Conservation (phyloP, 2,329 filamentous ascomycete species). For the Huntiella savannae region DNA sequence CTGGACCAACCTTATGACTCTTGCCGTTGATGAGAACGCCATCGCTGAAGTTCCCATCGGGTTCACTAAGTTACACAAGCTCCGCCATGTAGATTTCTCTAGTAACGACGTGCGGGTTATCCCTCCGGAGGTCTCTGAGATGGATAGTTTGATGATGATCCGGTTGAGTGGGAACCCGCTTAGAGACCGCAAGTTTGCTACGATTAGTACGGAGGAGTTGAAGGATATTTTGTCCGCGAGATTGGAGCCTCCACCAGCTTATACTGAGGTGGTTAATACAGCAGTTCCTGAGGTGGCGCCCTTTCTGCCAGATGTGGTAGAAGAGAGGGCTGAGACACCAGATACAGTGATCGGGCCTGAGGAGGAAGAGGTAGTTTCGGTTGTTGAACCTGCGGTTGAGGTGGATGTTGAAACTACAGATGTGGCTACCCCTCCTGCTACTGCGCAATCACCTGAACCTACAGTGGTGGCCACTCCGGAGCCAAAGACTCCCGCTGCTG, state of each 20-base stretch:
- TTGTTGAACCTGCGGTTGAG: background rate
- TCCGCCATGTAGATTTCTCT: slow-evolving; percentile 66
- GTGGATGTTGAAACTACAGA: background rate
- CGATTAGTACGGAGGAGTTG: slow-evolving; percentile 60
- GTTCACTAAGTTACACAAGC: slow-evolving; percentile 44
- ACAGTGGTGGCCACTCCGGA: background rate
- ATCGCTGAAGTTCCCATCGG: slow-evolving; percentile 59
- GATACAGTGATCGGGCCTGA: slow-evolving; percentile 10
- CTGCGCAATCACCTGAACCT: background rate
- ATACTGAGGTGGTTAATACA: slow-evolving; percentile 8
- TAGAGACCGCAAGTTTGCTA: slow-evolving; percentile 68
- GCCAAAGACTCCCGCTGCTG: background rate
- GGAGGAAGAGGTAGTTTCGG: slow-evolving; percentile 4
- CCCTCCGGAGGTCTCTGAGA: slow-evolving; percentile 57
- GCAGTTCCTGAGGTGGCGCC: background rate
- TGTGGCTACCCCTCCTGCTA: background rate
- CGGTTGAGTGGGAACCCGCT: slow-evolving; percentile 78
- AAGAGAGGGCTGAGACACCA: slow-evolving; percentile 7
- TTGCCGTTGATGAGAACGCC: slow-evolving; percentile 67
- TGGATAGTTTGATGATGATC: slow-evolving; percentile 59
- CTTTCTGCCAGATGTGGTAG: background rate
- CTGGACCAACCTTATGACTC: slow-evolving; percentile 53
- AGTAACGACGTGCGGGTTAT: slow-evolving; percentile 65
- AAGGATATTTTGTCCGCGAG: slow-evolving; percentile 53
- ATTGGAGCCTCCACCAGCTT: slow-evolving; percentile 33